Evolutionary conservation across 371 early-diverging fungal species (phyloP).

Genomic region (Mortierella sp.): DNA sequence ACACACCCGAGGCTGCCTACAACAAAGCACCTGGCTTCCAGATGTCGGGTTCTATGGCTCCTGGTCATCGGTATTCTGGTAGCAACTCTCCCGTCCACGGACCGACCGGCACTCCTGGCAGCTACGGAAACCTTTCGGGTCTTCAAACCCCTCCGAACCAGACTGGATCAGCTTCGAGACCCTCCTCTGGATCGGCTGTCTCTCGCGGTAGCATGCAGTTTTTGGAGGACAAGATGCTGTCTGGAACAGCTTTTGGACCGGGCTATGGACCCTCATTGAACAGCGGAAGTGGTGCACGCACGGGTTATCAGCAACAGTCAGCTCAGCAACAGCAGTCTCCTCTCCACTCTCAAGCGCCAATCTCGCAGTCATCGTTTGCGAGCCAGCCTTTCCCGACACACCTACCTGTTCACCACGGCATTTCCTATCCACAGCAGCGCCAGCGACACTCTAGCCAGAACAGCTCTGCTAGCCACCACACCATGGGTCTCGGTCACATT

Average conservation of each 20-base stretch:
- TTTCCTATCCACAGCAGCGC: constrained; percentile 44
- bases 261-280: constrained; percentile 53
- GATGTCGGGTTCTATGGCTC: constrained; percentile 10
- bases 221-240: constrained; percentile 39
- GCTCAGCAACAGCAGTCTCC: constrained; percentile 28
- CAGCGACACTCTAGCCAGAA: constrained; percentile 58
- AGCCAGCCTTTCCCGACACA: constrained; percentile 39
- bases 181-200: constrained; percentile 16
- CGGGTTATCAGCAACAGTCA: constrained; percentile 17
- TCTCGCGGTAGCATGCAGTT: constrained; percentile 39
- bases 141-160: constrained; percentile 23
- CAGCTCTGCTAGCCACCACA: constrained; percentile 55
- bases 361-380: constrained; percentile 18
- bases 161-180: constrained; percentile 23
- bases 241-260: constrained; percentile 42
- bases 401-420: constrained; percentile 23
- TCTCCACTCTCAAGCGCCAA: constrained; percentile 4
- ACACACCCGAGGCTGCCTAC: constrained; percentile 22
- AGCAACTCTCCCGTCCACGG: constrained; percentile 39
- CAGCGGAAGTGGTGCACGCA: constrained; percentile 28
- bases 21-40: constrained; percentile 38
- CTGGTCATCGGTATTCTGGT: constrained; percentile 31
- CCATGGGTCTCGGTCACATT: constrained; percentile 52
- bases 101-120: constrained; percentile 3
- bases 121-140: constrained; percentile 25